Evolutionary conservation across 257 asterid genomes (phyloP).

Genomic region (Dorcoceras hygrometricum): DNA sequence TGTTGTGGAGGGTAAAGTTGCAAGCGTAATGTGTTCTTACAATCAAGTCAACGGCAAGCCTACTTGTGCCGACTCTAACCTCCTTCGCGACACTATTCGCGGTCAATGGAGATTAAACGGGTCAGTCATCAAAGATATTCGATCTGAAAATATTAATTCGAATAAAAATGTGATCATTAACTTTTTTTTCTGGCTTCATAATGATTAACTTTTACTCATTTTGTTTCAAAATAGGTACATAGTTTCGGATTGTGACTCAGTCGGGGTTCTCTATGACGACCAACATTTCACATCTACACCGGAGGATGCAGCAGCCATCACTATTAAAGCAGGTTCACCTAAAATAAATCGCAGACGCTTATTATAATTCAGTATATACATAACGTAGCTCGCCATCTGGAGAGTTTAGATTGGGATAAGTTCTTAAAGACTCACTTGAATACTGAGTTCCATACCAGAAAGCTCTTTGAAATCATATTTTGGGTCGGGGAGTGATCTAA

Average conservation of each 20-base stretch:
- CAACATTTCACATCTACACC: constrained; percentile 76
- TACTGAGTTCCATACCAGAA: too few species aligned
- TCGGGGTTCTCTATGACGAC: constrained; percentile 46
- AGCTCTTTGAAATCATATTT: too few species aligned
- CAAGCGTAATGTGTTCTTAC: constrained; percentile 96
- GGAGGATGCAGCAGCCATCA: constrained; percentile 71
- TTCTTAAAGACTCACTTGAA: too few species aligned
- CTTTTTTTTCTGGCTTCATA: too few species aligned
- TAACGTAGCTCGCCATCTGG: too few species aligned
- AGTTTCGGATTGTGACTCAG: constrained; percentile 90
- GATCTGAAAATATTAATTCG: too few species aligned
- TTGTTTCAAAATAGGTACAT: constrained; percentile 41
- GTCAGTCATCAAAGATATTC: constrained; percentile 23
- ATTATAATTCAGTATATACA: not conserved
- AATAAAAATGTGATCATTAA: too few species aligned
- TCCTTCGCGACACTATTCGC: constrained; percentile 74
- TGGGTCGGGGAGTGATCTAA: too few species aligned
- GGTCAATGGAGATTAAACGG: constrained; percentile 84
- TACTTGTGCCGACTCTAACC: constrained; percentile 81
- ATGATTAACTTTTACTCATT: too few species aligned
- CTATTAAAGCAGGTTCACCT: constrained; percentile 67
- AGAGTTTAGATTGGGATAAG: too few species aligned
- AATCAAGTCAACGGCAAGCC: constrained; percentile 92
- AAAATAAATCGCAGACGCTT: not conserved
- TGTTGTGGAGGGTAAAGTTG: constrained; percentile 77